Percentiles rank a stretch among this genome's conserved stretches.
phyloP scores from a whole-genome alignment of 75 land plant genomes.

The Selaginella tamariscina region DNA sequence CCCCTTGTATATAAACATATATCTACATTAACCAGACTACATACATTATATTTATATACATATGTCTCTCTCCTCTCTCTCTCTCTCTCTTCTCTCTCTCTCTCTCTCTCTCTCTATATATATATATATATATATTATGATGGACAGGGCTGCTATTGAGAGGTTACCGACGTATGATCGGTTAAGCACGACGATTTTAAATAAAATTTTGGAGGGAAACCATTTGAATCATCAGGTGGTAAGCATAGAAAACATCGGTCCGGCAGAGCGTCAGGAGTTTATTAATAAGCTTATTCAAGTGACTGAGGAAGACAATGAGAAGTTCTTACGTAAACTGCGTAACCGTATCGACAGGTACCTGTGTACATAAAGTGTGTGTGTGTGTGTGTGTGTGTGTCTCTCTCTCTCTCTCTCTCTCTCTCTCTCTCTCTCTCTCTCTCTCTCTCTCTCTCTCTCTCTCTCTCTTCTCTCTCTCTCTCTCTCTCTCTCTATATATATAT shows the following conservation, averaged over 20 bases:
- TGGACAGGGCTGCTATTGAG: slow-evolving; percentile 81
- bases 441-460: background rate
- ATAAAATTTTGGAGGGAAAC: background rate
- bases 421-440: background rate
- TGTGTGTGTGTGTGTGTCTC: background rate
- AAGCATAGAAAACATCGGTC: slow-evolving; percentile 32
- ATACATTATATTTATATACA: too few species aligned
- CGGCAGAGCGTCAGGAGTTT: slow-evolving; percentile 22
- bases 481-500: too few species aligned
- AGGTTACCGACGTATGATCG: slow-evolving; percentile 50
- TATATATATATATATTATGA: too few species aligned
- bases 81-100: too few species aligned
- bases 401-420: background rate
- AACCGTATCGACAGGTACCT: slow-evolving; percentile 35
- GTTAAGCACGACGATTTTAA: slow-evolving; percentile 37
- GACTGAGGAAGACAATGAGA: slow-evolving; percentile 42
- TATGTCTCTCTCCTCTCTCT: too few species aligned
- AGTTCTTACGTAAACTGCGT: slow-evolving; percentile 31
- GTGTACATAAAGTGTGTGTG: background rate
- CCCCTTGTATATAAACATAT: too few species aligned
- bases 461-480: too few species aligned
- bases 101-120: too few species aligned
- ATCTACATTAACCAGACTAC: too few species aligned
- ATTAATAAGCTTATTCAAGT: slow-evolving; percentile 35
- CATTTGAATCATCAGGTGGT: slow-evolving; percentile 5